phyloP scores from a whole-genome alignment of 1,284 basidiomycete species.

The Rhodotorula sp. region DNA sequence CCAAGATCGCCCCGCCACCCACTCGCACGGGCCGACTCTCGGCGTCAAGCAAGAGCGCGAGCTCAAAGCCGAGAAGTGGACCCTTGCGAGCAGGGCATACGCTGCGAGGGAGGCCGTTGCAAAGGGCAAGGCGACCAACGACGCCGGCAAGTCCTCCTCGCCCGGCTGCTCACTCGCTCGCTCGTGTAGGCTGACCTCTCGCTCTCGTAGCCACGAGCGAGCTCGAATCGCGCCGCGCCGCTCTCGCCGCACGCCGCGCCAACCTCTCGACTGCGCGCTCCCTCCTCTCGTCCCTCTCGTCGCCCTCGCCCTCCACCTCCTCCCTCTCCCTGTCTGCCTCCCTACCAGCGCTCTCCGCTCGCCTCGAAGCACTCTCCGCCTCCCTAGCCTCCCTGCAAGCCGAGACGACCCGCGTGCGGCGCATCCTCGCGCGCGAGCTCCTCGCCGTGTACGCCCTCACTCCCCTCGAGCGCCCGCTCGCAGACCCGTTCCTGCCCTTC shows the following conservation, averaged over 20 bases:
- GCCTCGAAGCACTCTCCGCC: background rate
- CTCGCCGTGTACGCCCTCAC: conserved; percentile 26
- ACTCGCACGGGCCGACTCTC: background rate
- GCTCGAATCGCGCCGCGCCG: background rate
- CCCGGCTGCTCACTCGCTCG: background rate
- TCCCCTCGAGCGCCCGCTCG: conserved; percentile 4
- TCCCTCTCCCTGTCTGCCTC: conserved; percentile 12
- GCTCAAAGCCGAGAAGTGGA: conserved; percentile 36
- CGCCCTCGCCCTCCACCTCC: background rate
- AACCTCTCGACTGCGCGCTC: conserved; percentile 30
- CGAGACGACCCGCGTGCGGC: conserved; percentile 1
- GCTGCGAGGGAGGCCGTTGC: conserved; percentile 17
- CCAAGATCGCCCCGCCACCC: background rate
- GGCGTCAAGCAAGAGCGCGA: conserved; percentile 26
- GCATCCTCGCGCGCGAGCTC: conserved; percentile 26
- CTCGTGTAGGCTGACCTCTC: background rate
- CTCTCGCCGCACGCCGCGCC: conserved; percentile 5
- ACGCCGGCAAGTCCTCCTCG: conserved; percentile 1
- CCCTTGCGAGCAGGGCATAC: conserved; percentile 16
- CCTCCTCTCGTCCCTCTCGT: conserved; percentile 12
- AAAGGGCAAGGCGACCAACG: background rate
- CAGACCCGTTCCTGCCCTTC: conserved; percentile 13
- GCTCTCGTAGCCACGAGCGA: background rate
- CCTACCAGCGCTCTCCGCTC: background rate
- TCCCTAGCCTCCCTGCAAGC: background rate